Percentiles rank a stretch among this genome's conserved stretches.
Evolutionary conservation across 2,329 filamentous ascomycete species (phyloP).

Genomic region (Penicillium hesseltinei): DNA sequence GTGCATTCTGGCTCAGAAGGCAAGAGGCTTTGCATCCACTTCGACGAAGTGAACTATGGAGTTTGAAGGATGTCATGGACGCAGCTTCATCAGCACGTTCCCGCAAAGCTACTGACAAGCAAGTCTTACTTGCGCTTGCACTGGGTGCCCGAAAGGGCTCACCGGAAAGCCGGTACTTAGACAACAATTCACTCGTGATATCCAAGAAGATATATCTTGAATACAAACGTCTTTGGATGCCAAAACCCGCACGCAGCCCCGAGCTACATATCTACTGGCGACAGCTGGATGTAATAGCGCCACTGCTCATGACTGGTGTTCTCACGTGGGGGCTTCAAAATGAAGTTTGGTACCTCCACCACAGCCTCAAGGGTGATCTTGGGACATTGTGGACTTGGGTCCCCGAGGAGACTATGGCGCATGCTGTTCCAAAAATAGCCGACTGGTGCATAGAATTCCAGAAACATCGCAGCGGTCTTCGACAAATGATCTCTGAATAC

Average conservation of each 20-base stretch:
- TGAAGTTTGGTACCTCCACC: constrained; percentile 14
- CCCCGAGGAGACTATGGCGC: neutral
- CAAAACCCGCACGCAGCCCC: neutral
- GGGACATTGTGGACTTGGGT: constrained; percentile 9
- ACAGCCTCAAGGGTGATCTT: constrained; percentile 4
- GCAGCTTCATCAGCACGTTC: neutral
- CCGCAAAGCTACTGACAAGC: neutral
- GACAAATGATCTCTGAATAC: constrained; percentile 2
- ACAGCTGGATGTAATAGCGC: constrained; percentile 30
- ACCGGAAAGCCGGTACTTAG: neutral
- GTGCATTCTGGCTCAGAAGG: neutral
- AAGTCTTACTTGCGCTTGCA: neutral
- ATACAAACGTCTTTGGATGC: constrained; percentile 13
- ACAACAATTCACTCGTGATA: neutral
- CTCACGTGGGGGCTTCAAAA: neutral
- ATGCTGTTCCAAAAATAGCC: neutral
- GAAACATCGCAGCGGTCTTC: constrained; percentile 10
- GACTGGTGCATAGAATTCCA: neutral
- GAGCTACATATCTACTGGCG: constrained; percentile 26
- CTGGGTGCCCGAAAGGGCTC: neutral
- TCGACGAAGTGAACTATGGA: neutral
- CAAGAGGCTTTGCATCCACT: constrained; percentile 1
- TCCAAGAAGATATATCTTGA: neutral
- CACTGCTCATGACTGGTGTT: constrained; percentile 4
- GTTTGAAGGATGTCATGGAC: neutral